Percentiles rank a stretch among this genome's conserved stretches.
These are phyloP conservation scores for Chaetomium olivaceum DNA, from an alignment of 2,329 filamentous ascomycete genomes.

Conservation along the genomic window DNA sequence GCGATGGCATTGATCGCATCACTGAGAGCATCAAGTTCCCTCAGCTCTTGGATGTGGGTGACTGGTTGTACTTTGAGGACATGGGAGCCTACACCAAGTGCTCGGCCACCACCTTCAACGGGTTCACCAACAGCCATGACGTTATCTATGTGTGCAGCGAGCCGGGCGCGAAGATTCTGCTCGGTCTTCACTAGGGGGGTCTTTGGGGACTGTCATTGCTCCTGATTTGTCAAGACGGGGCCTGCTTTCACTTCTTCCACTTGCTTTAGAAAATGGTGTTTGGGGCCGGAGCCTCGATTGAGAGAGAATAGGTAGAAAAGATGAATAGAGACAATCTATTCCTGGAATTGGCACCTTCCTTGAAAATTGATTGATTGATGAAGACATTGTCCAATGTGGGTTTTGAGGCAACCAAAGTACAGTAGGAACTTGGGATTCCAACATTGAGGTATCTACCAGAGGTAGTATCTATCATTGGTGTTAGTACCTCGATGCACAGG, in stretches of 20 bases:
- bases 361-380: neutral
- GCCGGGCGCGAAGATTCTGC: constrained; percentile 75
- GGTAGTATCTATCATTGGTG: too few relatives aligned
- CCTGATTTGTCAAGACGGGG: neutral
- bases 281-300: neutral
- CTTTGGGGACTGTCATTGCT: neutral
- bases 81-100: constrained; percentile 99
- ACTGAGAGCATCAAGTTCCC: constrained; percentile 75
- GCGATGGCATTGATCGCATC: constrained; percentile 96
- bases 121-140: constrained; percentile 89
- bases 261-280: constrained; percentile 10
- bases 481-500: too few relatives aligned
- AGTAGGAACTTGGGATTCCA: too few relatives aligned
- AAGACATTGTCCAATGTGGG: too few relatives aligned
- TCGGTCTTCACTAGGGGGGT: constrained; percentile 43
- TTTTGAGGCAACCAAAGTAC: too few relatives aligned
- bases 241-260: constrained; percentile 3
- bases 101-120: constrained; percentile 96
- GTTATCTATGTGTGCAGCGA: constrained; percentile 95
- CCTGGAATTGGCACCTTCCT: neutral
- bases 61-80: constrained; percentile 98
- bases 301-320: neutral
- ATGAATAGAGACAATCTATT: constrained; percentile 5
- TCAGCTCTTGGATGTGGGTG: constrained; percentile 81
- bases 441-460: too few relatives aligned